Evolutionary conservation across 129 eudicot genomes (phyloP), one percentile per base, ranked within the genome.

Genomic region (Dittrichia graveolens): DNA sequence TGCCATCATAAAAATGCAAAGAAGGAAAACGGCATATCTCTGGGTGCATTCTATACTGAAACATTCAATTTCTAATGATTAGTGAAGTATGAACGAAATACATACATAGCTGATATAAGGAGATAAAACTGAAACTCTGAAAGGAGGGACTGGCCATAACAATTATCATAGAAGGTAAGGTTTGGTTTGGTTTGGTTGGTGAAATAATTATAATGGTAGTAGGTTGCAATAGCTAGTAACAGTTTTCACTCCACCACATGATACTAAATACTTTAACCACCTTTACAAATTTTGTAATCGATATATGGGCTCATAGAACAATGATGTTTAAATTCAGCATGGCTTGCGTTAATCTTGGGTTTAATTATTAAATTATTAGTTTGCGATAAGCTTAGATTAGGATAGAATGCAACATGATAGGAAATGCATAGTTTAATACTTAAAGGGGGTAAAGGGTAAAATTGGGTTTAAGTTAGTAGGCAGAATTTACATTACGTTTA

Each of bases 31-130:
- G 89, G 54, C 91, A 84, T 80, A 95, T 95, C 83, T 90, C 99
- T 24, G 99, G 99, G 75, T 95, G 97, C 99, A 95, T 95, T 80
- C 96, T 87, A 72, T 90, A 95, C 99, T 95, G 99, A 71, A 80
- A 74, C 42, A 55, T 52, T 49, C 66, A 59, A 65, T 34, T 34
- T 14, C 15, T 10, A 58, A 48, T 44, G 5, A 8, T 42, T 59
- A 55, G 64, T 69, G 52, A 76, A 31, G n/a, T 61, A 46, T 60
- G 5, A 49, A 60, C 31, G 2, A 24, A 24, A 24, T 24, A 24
- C 31, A 34, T 65, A 43, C 3, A 37, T 65, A 50, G 43, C 6
- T 61, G 61, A 39, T 52, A 40, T 19, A 68, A 61, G 24, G 31
- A 38, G 48, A 8, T 59, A 35, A 59, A 14, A 59, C 44, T 59